Percentiles rank a stretch among this genome's conserved stretches.
phyloP scores from a whole-genome alignment of 2,329 filamentous ascomycete genomes.

The Coniella lustricola region DNA sequence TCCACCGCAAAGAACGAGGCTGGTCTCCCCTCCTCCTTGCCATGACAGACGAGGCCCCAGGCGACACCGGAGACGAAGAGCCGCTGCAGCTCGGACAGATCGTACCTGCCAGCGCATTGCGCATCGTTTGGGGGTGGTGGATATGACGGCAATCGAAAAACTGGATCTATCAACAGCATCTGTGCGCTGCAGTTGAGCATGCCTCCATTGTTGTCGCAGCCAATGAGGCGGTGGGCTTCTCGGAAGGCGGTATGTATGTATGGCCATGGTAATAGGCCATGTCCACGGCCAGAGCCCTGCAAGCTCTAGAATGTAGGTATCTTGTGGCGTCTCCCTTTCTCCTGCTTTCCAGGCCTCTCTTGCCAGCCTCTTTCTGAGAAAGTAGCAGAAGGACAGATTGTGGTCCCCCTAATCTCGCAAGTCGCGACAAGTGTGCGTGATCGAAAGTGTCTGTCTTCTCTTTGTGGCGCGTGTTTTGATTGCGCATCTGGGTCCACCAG shows the following conservation, averaged over 20 bases:
- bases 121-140: not conserved
- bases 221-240: no score
- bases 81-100: slow-evolving; percentile 1
- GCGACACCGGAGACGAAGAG: not conserved
- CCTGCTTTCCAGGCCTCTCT: no score
- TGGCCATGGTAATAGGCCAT: not conserved
- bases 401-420: no score
- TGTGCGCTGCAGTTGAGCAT: slow-evolving; percentile 1
- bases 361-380: no score
- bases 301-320: not conserved
- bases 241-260: not conserved
- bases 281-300: not conserved
- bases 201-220: no score
- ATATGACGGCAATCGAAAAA: not conserved
- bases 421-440: not conserved
- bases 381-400: no score
- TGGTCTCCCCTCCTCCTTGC: not conserved
- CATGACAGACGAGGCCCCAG: not conserved
- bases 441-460: not conserved
- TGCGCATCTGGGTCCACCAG: not conserved
- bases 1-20: not conserved
- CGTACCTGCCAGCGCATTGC: not conserved
- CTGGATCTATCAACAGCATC: slow-evolving; percentile 2
- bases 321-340: not conserved
- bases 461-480: not conserved